phyloP scores from a whole-genome alignment of 345 rosid species.

The Kernera saxatilis region DNA sequence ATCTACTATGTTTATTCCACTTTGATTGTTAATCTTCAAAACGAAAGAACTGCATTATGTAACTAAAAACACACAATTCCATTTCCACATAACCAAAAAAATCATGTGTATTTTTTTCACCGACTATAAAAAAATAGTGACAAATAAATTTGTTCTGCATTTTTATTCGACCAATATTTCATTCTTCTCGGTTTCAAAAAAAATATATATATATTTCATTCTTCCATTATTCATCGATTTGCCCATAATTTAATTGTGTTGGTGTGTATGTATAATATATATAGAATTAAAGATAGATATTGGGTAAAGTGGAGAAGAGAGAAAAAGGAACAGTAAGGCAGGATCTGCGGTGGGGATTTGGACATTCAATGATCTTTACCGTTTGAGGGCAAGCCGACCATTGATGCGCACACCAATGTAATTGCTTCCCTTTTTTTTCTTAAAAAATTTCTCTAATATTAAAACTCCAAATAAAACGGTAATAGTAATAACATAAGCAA shows the following conservation, averaged over 20 bases:
- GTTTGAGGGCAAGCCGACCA: conserved; percentile 34
- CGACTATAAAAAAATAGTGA: neutral
- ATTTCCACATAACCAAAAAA: neutral
- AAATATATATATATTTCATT: conserved; percentile 24
- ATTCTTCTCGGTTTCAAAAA: no score
- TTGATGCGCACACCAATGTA: conserved; percentile 29
- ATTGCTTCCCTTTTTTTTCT: conserved; percentile 12
- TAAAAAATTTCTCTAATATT: neutral
- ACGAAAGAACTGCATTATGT: neutral
- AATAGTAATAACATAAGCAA: neutral
- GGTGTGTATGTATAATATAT: neutral
- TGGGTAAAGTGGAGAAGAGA: conserved; percentile 19
- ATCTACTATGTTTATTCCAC: neutral
- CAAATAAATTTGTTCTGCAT: neutral
- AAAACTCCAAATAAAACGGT: neutral
- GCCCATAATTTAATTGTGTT: neutral
- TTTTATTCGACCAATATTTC: conserved; percentile 16
- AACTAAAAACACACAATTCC: neutral
- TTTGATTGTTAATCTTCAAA: neutral
- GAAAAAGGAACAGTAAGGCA: conserved; percentile 30
- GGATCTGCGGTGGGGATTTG: conserved; percentile 37
- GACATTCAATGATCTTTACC: conserved; percentile 32
- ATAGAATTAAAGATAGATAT: neutral
- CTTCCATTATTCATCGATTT: neutral
- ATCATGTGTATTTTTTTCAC: neutral